These are phyloP conservation scores for Domatiomyces catenatus DNA, from an alignment of 2,329 filamentous ascomycete species.

Conservation along the genomic window DNA sequence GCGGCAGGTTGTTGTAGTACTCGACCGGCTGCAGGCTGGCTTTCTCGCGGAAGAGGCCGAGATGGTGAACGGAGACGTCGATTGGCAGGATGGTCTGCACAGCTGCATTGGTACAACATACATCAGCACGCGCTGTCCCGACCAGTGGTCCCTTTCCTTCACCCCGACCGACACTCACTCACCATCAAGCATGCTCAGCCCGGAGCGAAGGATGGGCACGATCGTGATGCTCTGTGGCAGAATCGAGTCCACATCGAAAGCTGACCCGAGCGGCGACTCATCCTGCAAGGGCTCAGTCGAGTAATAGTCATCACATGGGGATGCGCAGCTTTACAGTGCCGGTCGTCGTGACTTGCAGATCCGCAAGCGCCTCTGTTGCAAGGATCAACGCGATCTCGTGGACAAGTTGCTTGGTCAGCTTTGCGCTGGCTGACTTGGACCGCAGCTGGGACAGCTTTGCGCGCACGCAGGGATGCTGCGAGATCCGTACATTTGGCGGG, in stretches of 20 bases:
- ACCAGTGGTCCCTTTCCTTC: neutral
- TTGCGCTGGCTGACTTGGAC: constrained; percentile 51
- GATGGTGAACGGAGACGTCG: constrained; percentile 74
- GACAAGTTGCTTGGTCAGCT: constrained; percentile 66
- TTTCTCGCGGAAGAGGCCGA: constrained; percentile 86
- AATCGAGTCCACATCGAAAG: constrained; percentile 52
- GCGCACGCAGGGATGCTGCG: constrained; percentile 66
- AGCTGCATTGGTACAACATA: constrained; percentile 32
- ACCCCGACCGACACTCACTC: constrained; percentile 10
- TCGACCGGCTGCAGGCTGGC: constrained; percentile 77
- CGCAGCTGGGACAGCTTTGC: constrained; percentile 85
- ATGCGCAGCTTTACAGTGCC: constrained; percentile 43
- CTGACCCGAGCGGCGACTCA: constrained; percentile 60
- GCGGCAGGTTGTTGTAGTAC: constrained; percentile 92
- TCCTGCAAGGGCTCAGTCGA: constrained; percentile 37
- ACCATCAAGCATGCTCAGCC: constrained; percentile 82
- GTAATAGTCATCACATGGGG: constrained; percentile 3
- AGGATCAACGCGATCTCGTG: constrained; percentile 77
- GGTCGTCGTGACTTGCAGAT: constrained; percentile 41
- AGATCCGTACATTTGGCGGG: constrained; percentile 54
- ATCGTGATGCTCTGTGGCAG: constrained; percentile 56
- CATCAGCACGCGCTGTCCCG: constrained; percentile 4
- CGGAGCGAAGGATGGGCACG: constrained; percentile 83
- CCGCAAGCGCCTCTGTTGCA: constrained; percentile 61
- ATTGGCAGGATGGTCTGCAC: constrained; percentile 67